Conservation (phyloP, 768 basidiomycete species). For the Fomitopsis serialis region DNA sequence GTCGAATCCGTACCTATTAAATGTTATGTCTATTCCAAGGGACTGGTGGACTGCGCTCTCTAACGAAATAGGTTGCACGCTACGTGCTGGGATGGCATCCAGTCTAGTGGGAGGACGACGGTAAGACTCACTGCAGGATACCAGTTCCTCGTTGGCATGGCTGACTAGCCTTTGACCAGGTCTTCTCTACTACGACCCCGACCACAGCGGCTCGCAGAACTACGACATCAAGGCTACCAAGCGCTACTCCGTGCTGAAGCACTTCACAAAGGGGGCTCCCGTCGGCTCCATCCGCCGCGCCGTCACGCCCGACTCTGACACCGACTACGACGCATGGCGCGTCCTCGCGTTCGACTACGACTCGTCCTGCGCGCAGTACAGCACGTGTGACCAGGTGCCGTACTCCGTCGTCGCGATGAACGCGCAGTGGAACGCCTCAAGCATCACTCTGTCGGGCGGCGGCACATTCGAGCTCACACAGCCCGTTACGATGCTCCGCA, state of each 20-base stretch:
- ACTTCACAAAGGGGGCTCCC: constrained; percentile 12
- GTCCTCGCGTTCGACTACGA: not conserved
- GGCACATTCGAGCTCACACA: not conserved
- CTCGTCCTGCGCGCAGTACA: not conserved
- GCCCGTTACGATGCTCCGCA: not conserved
- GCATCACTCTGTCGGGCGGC: not conserved
- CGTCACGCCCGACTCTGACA: not conserved
- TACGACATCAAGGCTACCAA: constrained; percentile 16
- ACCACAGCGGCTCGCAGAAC: constrained; percentile 20
- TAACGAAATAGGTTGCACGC: constrained; percentile 35
- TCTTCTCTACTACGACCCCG: constrained; percentile 36
- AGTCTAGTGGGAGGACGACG: constrained; percentile 37
- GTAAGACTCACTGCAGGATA: not conserved
- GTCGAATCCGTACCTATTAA: too few relatives aligned
- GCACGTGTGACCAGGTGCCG: not conserved
- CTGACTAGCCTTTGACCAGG: constrained; percentile 4
- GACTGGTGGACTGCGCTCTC: constrained; percentile 12
- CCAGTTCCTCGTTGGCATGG: not conserved
- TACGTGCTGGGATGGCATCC: constrained; percentile 32
- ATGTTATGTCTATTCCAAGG: constrained; percentile 1
- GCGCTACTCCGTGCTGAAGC: constrained; percentile 18
- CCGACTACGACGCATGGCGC: not conserved
- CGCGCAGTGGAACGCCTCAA: not conserved
- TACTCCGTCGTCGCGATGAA: not conserved
- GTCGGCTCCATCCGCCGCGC: not conserved